Evolutionary conservation across 768 basidiomycete genomes (phyloP), one percentile per base, ranked within the genome.

Genomic region (Piloderma croceum): DNA sequence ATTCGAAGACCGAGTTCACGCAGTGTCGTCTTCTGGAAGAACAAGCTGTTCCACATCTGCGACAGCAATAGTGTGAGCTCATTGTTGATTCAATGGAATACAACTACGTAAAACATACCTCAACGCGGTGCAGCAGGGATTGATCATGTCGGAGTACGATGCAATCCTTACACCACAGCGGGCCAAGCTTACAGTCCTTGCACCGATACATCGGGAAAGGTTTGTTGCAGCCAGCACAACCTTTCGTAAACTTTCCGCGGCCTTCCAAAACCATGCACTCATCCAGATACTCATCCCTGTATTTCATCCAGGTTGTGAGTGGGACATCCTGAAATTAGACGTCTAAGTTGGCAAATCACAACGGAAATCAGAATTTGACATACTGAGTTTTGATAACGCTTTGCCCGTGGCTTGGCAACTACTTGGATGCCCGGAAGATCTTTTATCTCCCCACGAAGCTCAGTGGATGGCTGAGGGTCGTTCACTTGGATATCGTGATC

Each of bases 341-440:
- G 36, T n/a, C n/a, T n/a, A n/a, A n/a, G n/a, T n/a, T n/a, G 27
- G 27, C 15, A 29, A 29, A 29, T 9, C 27, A 21, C 17, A 36
- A 27, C 17, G 12, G 24, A 39, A 20, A 33, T 17, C 15, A 39
- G 12, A n/a, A 21, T n/a, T n/a, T n/a, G n/a, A 43, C 47, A 21
- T 24, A 50, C 47, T n/a, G 42, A 50, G 33, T 50, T 50, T 11
- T 25, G 12, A 31, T 50, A 50, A 7, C 42, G 46, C 38, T 48
- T 47, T 34, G 42, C 43, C 29, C 24, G 31, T 25, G 36, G 34
- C 12, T 47, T 33, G 19, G n/a, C 25, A 15, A 47, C 20, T 10
- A 42, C 44, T 20, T 15, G 27, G 10, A 29, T 29, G 27, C 27
- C 27, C n/a, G n/a, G n/a, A n/a, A n/a, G n/a, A n/a, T n/a, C n/a